Conservation (phyloP, 176 grass and related monocot species). For the Juncus inflexus region DNA sequence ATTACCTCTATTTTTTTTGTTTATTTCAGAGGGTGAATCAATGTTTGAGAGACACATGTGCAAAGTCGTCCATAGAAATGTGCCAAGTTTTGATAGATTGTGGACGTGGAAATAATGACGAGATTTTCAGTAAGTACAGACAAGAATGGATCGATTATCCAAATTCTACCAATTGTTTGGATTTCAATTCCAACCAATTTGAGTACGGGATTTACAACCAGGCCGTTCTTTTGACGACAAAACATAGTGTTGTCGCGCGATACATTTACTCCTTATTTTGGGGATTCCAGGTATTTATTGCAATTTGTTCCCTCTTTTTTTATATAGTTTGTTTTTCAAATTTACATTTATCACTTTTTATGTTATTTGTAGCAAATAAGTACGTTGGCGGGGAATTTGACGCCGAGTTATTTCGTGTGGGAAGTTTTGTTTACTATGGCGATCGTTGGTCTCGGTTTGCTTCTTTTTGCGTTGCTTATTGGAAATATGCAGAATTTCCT, state of each 20-base stretch:
- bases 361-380: conserved; percentile 78
- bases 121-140: conserved; percentile 16
- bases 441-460: conserved; percentile 81
- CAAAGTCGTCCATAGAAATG: conserved; percentile 16
- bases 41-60: conserved; percentile 70
- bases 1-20: conserved; percentile 25
- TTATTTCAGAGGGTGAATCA: conserved; percentile 84
- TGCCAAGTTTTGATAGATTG: conserved; percentile 67
- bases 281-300: conserved; percentile 85
- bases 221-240: conserved; percentile 65
- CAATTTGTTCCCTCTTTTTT: not conserved
- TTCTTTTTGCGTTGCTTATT: conserved; percentile 87
- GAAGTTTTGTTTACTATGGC: conserved; percentile 97
- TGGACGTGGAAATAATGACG: conserved; percentile 30
- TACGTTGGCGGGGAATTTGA: conserved; percentile 83
- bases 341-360: not conserved
- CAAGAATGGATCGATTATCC: conserved; percentile 43
- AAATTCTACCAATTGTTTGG: conserved; percentile 54
- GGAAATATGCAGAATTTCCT: conserved; percentile 99
- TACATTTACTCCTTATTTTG: conserved; percentile 96
- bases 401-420: conserved; percentile 85
- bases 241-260: conserved; percentile 51
- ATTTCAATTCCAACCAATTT: conserved; percentile 32
- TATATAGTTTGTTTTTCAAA: not conserved
- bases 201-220: conserved; percentile 75